Conservation (phyloP, 2,329 filamentous ascomycete species). For the Colletotrichum sublineola region DNA sequence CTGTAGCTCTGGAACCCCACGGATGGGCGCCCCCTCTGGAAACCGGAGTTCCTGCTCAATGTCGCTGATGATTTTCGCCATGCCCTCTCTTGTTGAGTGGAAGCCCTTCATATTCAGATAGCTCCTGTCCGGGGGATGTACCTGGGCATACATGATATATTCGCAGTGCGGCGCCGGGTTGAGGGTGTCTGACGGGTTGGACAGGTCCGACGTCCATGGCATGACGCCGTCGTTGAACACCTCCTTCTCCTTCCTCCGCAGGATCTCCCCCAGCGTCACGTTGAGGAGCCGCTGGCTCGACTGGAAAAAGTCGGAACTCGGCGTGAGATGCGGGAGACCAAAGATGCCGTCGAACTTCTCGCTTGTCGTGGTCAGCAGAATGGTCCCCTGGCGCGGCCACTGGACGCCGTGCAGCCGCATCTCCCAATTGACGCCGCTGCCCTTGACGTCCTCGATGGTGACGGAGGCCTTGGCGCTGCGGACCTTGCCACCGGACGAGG, state of each 20-base stretch:
- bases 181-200: conserved; percentile 69
- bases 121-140: conserved; percentile 67
- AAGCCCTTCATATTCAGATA: conserved; percentile 51
- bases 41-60: conserved; percentile 74
- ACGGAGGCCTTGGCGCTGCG: conserved; percentile 79
- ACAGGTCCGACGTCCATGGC: conserved; percentile 82
- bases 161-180: conserved; percentile 84
- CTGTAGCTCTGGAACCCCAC: conserved; percentile 67
- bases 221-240: conserved; percentile 70
- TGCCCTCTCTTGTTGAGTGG: conserved; percentile 50
- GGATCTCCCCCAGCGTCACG: conserved; percentile 75
- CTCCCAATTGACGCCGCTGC: conserved; percentile 81
- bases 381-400: conserved; percentile 82
- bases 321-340: conserved; percentile 84
- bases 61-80: conserved; percentile 60
- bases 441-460: conserved; percentile 78
- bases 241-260: conserved; percentile 73
- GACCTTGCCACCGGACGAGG: conserved; percentile 65
- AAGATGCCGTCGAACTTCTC: conserved; percentile 96
- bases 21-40: conserved; percentile 71
- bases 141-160: conserved; percentile 87
- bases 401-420: conserved; percentile 87
- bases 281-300: conserved; percentile 77
- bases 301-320: conserved; percentile 68
- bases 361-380: conserved; percentile 89